Conservation (phyloP, 768 basidiomycete species). For the Calocybe gangraenosa region DNA sequence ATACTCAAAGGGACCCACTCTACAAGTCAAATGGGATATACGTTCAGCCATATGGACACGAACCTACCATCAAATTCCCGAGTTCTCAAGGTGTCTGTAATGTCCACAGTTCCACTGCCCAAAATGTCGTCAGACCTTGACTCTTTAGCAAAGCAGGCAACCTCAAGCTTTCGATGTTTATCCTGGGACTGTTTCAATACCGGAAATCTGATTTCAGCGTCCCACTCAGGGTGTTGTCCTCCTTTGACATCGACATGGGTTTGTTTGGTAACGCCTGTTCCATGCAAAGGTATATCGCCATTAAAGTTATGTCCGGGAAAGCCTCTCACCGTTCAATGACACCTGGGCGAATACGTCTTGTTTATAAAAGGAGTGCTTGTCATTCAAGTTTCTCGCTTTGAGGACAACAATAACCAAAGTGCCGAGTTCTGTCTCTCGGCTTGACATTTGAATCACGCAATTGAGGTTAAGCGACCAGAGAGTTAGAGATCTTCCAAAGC, state of each 20-base stretch:
- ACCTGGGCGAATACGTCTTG: slow-evolving; percentile 83
- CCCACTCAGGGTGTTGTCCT: slow-evolving; percentile 93
- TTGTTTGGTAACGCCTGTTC: slow-evolving; percentile 53
- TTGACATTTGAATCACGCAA: too few relatives aligned
- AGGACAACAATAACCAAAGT: slow-evolving; percentile 83
- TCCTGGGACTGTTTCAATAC: slow-evolving; percentile 54
- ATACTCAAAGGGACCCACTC: slow-evolving; percentile 33
- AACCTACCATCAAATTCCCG: slow-evolving; percentile 89
- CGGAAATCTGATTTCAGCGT: slow-evolving; percentile 79
- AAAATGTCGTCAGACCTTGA: slow-evolving; percentile 66
- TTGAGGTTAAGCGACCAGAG: neutral
- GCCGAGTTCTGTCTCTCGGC: slow-evolving; percentile 53
- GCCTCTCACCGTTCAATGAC: slow-evolving; percentile 42
- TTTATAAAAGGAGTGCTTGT: slow-evolving; percentile 85
- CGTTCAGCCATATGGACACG: neutral
- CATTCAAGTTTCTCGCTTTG: slow-evolving; percentile 77
- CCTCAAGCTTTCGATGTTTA: slow-evolving; percentile 58
- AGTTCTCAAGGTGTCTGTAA: slow-evolving; percentile 72
- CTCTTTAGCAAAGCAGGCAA: slow-evolving; percentile 82
- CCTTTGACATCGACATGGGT: slow-evolving; percentile 79
- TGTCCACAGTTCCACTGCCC: slow-evolving; percentile 72
- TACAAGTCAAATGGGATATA: slow-evolving; percentile 3
- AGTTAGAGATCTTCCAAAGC: too few relatives aligned
- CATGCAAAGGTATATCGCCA: neutral
- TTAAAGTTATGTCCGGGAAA: neutral